phyloP scores from a whole-genome alignment of 257 asterid species.

The Paraleonurus japonicus region DNA sequence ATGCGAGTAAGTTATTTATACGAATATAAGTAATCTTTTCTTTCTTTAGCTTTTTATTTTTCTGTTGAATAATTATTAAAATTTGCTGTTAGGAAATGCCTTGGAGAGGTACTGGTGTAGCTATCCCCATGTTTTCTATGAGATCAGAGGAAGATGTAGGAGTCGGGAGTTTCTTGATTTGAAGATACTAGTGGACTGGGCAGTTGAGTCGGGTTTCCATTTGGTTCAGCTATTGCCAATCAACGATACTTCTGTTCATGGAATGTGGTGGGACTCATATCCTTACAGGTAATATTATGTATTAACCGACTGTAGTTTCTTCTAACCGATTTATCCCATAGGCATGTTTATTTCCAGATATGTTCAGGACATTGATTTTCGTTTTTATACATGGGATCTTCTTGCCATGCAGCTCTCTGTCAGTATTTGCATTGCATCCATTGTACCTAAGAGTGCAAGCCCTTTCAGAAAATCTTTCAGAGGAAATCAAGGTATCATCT shows the following conservation, averaged over 20 bases:
- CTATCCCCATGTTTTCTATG: conserved; percentile 91
- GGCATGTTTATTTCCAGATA: background rate
- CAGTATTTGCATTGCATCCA: conserved; percentile 98
- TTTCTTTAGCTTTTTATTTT: background rate
- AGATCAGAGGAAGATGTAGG: conserved; percentile 90
- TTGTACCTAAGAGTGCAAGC: conserved; percentile 88
- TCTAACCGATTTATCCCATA: background rate
- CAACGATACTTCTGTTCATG: conserved; percentile 92
- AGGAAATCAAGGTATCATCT: conserved; percentile 62
- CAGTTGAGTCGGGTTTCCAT: conserved; percentile 88
- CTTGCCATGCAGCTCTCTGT: conserved; percentile 75
- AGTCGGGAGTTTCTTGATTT: conserved; percentile 99
- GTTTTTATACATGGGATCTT: conserved; percentile 1
- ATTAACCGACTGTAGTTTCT: background rate
- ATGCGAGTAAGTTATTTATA: conserved; percentile 71
- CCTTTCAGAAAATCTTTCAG: conserved; percentile 61
- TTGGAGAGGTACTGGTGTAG: conserved; percentile 98
- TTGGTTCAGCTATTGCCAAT: conserved; percentile 95
- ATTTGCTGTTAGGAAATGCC: conserved; percentile 69
- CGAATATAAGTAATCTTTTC: background rate
- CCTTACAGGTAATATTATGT: conserved; percentile 73
- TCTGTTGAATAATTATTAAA: background rate
- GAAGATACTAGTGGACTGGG: conserved; percentile 91
- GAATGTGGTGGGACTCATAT: conserved; percentile 99
- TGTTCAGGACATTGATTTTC: background rate